These are phyloP conservation scores for Amanita subjunquillea DNA, from an alignment of 768 basidiomycete species.

Conservation along the genomic window DNA sequence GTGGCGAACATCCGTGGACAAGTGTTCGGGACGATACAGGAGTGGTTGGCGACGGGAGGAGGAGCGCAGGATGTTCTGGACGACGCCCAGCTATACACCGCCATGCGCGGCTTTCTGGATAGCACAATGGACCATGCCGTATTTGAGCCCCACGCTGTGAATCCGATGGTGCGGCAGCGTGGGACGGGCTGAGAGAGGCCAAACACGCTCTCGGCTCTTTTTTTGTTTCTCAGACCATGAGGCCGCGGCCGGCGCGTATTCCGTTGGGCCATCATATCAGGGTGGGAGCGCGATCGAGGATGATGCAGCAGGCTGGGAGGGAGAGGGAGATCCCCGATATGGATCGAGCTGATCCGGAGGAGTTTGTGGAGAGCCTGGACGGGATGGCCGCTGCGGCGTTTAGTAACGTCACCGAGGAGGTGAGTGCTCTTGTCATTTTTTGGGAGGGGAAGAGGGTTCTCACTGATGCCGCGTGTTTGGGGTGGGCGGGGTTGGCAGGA, in stretches of 20 bases:
- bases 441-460: background rate
- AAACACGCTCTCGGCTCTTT: slow-evolving; percentile 28
- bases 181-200: slow-evolving; percentile 32
- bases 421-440: slow-evolving; percentile 18
- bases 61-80: slow-evolving; percentile 76
- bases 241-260: slow-evolving; percentile 32
- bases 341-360: slow-evolving; percentile 53
- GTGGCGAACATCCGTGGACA: slow-evolving; percentile 46
- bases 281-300: slow-evolving; percentile 16
- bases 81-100: slow-evolving; percentile 51
- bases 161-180: slow-evolving; percentile 36
- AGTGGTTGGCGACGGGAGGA: slow-evolving; percentile 66
- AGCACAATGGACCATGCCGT: slow-evolving; percentile 41
- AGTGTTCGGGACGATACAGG: slow-evolving; percentile 52
- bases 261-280: slow-evolving; percentile 10
- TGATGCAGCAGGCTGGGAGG: slow-evolving; percentile 26
- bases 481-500: slow-evolving; percentile 35
- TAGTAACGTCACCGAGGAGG: slow-evolving; percentile 72
- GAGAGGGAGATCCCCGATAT: slow-evolving; percentile 51
- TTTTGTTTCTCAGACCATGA: slow-evolving; percentile 48
- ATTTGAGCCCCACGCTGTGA: slow-evolving; percentile 31
- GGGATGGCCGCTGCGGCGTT: slow-evolving; percentile 68
- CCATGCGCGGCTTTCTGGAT: slow-evolving; percentile 50
- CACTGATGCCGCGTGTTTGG: background rate
- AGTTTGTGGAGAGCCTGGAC: slow-evolving; percentile 71